Conservation (phyloP, 2,329 filamentous ascomycete genomes). For the Lizonia empirigonia region DNA sequence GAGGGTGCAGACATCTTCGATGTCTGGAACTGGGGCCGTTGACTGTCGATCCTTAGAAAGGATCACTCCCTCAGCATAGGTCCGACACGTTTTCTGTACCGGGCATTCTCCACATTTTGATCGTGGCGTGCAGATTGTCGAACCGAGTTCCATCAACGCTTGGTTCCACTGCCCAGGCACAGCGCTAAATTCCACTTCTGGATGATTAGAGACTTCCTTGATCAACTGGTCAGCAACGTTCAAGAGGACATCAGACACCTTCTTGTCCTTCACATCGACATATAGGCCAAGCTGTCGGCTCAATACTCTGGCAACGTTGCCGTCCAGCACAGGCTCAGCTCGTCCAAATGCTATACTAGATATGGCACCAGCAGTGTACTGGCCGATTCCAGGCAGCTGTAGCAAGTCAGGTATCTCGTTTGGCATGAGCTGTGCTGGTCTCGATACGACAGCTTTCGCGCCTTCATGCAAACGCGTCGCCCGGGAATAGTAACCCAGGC, state of each 20-base stretch:
- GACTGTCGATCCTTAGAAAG: constrained; percentile 25
- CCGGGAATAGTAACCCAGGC: constrained; percentile 69
- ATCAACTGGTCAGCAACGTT: constrained; percentile 63
- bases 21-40: constrained; percentile 24
- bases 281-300: constrained; percentile 65
- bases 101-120: constrained; percentile 58
- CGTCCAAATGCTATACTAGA: constrained; percentile 67
- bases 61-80: constrained; percentile 39
- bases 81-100: constrained; percentile 40
- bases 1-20: constrained; percentile 40
- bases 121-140: constrained; percentile 65
- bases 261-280: constrained; percentile 63
- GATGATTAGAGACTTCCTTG: constrained; percentile 53
- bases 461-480: constrained; percentile 65
- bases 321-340: constrained; percentile 66
- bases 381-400: constrained; percentile 64
- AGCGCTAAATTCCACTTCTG: constrained; percentile 50
- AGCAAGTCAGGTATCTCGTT: constrained; percentile 52
- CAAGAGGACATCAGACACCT: constrained; percentile 61
- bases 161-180: constrained; percentile 67
- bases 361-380: constrained; percentile 68
- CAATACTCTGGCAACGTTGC: constrained; percentile 66
- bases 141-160: constrained; percentile 69
- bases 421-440: constrained; percentile 49
- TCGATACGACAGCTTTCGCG: constrained; percentile 56